Percentiles rank a stretch among this genome's conserved stretches.
These are phyloP conservation scores for Lathyrus tuberosus DNA, from an alignment of 306 rosid species.

Conservation along the genomic window DNA sequence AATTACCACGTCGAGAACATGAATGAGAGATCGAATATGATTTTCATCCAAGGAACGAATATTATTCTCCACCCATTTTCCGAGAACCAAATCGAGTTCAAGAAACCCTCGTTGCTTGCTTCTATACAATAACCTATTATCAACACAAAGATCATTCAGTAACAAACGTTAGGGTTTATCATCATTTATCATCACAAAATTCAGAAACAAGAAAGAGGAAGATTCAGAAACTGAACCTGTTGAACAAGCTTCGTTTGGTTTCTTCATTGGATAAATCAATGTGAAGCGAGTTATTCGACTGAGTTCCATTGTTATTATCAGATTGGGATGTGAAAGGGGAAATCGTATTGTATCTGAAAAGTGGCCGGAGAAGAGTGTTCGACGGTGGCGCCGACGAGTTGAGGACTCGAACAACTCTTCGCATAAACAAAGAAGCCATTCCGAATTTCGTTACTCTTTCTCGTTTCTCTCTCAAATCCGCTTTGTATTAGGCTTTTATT, in stretches of 20 bases:
- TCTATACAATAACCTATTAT: conserved; percentile 66
- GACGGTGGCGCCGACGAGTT: conserved; percentile 38
- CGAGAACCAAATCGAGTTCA: conserved; percentile 87
- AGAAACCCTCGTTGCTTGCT: conserved; percentile 91
- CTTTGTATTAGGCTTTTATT: neutral
- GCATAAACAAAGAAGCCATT: conserved; percentile 47
- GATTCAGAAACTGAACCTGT: conserved; percentile 51
- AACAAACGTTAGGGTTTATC: neutral
- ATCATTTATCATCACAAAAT: neutral
- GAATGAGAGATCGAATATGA: conserved; percentile 62
- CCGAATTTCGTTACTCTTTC: neutral
- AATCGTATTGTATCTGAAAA: conserved; percentile 10
- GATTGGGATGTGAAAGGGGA: conserved; percentile 45
- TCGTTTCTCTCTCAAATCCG: neutral
- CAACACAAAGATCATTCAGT: neutral
- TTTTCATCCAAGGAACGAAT: conserved; percentile 71
- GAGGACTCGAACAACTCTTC: conserved; percentile 46
- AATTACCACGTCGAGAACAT: conserved; percentile 75
- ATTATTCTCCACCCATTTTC: conserved; percentile 89
- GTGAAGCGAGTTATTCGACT: conserved; percentile 6
- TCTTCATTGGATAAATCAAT: conserved; percentile 76
- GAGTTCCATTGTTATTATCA: conserved; percentile 14
- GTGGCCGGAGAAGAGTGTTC: conserved; percentile 32
- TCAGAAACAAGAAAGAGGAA: neutral
- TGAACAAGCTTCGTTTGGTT: conserved; percentile 70